Base-by-base conservation (phyloP, 2,329 filamentous ascomycete genomes). In the Xylariales sp. region DNA sequence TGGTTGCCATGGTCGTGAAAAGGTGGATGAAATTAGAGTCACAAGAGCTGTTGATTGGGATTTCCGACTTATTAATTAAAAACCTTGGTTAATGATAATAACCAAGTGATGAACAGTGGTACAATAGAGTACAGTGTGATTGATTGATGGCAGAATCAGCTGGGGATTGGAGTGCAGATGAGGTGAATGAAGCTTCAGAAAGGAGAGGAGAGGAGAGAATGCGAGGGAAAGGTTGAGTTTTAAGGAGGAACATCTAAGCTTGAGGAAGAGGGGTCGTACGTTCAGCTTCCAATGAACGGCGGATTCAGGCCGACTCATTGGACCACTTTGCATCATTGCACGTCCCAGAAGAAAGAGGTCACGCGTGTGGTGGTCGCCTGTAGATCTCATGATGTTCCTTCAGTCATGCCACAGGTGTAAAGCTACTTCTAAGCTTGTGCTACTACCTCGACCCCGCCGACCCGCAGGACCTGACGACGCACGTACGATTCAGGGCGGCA, bases 1-100 rank as follows among this genome's bases (percentile, higher is more conserved):
- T 62, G 40, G 31, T 33, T 58, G 72, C 70, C 76, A 80, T 80
- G 51, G 43, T 57, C 43, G 40, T 19, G 45, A 46, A 36, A n/a
- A n/a, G n/a, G n/a, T n/a, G n/a, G n/a, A n/a, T n/a, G n/a, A n/a
- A n/a, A n/a, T n/a, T n/a, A n/a, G n/a, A n/a, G n/a, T n/a, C n/a
- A n/a, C n/a, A n/a, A n/a, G n/a, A n/a, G n/a, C n/a, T n/a, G n/a
- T n/a, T n/a, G n/a, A n/a, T n/a, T n/a, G n/a, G n/a, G n/a, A n/a
- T n/a, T n/a, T n/a, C n/a, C n/a, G n/a, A n/a, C n/a, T n/a, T n/a
- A n/a, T n/a, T n/a, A n/a, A n/a, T n/a, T n/a, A n/a, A n/a, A n/a
- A n/a, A n/a, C n/a, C n/a, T n/a, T n/a, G n/a, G n/a, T n/a, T n/a
- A n/a, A n/a, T n/a, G n/a, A n/a, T n/a, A n/a, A n/a, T n/a, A n/a